These are phyloP conservation scores for Phalaenopsis aphrodite DNA, from an alignment of 106 monocot species.

Conservation along the genomic window DNA sequence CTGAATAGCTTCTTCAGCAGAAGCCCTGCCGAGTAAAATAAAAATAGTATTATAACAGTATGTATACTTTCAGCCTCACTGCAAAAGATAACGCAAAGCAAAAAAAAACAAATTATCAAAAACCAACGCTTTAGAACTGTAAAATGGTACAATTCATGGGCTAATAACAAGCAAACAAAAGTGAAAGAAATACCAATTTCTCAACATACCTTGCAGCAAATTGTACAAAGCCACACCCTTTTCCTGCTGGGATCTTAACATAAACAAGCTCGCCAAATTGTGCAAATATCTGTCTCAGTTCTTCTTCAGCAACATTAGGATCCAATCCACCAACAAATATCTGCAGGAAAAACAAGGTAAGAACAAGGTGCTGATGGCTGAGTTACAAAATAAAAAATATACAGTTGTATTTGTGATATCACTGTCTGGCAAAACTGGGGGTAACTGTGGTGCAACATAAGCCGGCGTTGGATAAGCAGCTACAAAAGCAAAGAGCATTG, in stretches of 20 bases:
- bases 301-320: constrained; percentile 86
- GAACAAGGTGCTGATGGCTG: background rate
- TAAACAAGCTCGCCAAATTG: constrained; percentile 85
- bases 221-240: constrained; percentile 96
- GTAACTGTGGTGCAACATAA: constrained; percentile 52
- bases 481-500: constrained; percentile 15
- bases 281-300: constrained; percentile 66
- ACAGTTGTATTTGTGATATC: constrained; percentile 94
- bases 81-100: background rate
- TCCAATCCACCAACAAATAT: constrained; percentile 94
- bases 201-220: constrained; percentile 52
- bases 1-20: constrained; percentile 89
- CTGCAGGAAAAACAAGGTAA: constrained; percentile 33
- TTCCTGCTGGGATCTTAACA: constrained; percentile 78
- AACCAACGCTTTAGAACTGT: background rate
- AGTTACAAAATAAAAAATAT: constrained; percentile 9
- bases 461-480: constrained; percentile 52
- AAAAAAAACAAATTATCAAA: background rate
- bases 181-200: constrained; percentile 3
- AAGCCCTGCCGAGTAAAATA: constrained; percentile 24
- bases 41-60: background rate
- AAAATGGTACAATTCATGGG: background rate
- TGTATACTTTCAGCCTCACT: background rate
- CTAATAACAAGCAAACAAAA: background rate
- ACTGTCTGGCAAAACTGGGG: constrained; percentile 62